These are phyloP conservation scores for Aspergillus versicolor DNA, from an alignment of 2,329 filamentous ascomycete species.

Conservation along the genomic window DNA sequence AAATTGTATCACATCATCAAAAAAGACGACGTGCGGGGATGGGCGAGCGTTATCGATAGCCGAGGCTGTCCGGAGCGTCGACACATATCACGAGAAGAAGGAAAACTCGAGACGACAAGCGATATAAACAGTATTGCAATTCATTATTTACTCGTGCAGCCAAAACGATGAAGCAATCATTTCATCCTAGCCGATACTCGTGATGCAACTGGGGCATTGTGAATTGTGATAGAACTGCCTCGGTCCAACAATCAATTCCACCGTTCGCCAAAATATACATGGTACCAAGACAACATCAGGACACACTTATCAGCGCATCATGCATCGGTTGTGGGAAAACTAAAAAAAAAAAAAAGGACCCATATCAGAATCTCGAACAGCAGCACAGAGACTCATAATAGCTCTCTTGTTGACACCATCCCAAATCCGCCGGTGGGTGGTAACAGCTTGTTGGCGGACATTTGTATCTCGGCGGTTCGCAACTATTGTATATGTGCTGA, in stretches of 20 bases:
- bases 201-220: neutral
- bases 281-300: neutral
- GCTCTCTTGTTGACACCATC: neutral
- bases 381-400: neutral
- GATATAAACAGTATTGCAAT: neutral
- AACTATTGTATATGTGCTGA: neutral
- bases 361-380: neutral
- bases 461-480: neutral
- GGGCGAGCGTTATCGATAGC: conserved; percentile 11
- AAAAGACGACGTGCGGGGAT: conserved; percentile 10
- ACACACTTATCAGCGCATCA: neutral
- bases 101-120: neutral
- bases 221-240: neutral
- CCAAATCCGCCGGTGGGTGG: neutral
- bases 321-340: neutral
- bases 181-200: neutral
- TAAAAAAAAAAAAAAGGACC: neutral
- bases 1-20: conserved; percentile 6
- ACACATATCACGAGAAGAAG: neutral
- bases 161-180: neutral
- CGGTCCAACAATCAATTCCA: neutral
- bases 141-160: neutral
- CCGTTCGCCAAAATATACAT: neutral
- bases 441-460: neutral
- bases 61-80: conserved; percentile 7